Conservation (phyloP, 805 yeast genomes). For the Sugiyamaella qingdaonensis region DNA sequence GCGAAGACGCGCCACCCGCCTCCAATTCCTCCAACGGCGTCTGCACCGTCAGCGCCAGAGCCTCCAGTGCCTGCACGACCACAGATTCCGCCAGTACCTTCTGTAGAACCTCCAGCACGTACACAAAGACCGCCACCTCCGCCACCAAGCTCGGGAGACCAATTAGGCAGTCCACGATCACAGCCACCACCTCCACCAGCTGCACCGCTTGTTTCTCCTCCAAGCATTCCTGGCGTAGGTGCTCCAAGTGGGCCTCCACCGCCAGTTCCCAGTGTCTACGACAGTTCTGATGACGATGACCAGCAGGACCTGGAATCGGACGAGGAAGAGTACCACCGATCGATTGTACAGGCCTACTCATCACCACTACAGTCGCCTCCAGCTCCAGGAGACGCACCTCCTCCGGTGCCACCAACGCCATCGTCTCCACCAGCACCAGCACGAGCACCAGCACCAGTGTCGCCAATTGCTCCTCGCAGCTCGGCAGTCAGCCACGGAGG, state of each 20-base stretch:
- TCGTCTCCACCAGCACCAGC: slow-evolving; percentile 1
- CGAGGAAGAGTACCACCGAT: slow-evolving; percentile 5
- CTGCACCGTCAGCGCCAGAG: slow-evolving; percentile 21
- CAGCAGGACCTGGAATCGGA: slow-evolving; percentile 1
- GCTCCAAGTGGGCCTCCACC: slow-evolving; percentile 16
- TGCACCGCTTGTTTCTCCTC: slow-evolving; percentile 22
- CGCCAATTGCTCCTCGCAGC: slow-evolving; percentile 6
- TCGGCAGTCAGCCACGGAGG: slow-evolving; percentile 1
- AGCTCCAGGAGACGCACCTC: slow-evolving; percentile 13
- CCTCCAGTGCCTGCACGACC: slow-evolving; percentile 5
- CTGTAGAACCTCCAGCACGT: slow-evolving; percentile 11
- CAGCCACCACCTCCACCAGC: slow-evolving; percentile 14
- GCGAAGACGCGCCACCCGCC: background rate
- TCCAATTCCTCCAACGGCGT: slow-evolving; percentile 19
- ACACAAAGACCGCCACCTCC: slow-evolving; percentile 12
- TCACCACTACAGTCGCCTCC: slow-evolving; percentile 28
- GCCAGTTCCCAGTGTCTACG: background rate
- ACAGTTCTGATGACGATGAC: slow-evolving; percentile 1
- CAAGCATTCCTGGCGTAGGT: slow-evolving; percentile 11
- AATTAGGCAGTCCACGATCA: slow-evolving; percentile 1
- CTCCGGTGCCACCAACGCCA: slow-evolving; percentile 24
- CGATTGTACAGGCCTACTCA: slow-evolving; percentile 21
- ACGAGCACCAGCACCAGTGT: slow-evolving; percentile 27
- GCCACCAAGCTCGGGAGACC: slow-evolving; percentile 20
- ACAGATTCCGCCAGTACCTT: slow-evolving; percentile 17